A percentile compares a stretch with the other conserved stretches of the same genome.
Evolutionary conservation across 768 basidiomycete genomes (phyloP).

Genomic region (Suillus decipiens): DNA sequence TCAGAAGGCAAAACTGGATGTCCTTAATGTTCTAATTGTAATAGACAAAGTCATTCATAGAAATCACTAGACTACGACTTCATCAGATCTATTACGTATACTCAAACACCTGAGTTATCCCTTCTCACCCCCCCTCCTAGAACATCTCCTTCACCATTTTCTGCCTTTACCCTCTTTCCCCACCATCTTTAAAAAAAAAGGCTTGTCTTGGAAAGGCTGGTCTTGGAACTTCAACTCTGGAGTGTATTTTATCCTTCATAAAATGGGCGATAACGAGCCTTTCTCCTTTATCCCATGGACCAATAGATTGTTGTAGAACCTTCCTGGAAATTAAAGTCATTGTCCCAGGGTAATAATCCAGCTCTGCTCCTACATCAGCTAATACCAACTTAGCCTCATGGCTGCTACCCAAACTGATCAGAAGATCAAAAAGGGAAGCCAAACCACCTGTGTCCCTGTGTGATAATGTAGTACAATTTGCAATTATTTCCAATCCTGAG

Average conservation of each 20-base stretch:
- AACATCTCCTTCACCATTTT: no score
- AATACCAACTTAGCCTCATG: background rate
- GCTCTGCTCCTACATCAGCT: background rate
- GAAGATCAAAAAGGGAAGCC: constrained; percentile 8
- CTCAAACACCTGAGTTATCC: background rate
- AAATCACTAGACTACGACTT: no score
- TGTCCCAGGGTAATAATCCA: background rate
- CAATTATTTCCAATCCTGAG: constrained; percentile 10
- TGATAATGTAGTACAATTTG: background rate
- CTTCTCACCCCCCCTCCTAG: background rate
- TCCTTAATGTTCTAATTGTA: background rate
- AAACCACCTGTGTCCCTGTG: background rate
- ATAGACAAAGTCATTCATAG: background rate
- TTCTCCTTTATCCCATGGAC: constrained; percentile 1
- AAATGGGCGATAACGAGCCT: background rate
- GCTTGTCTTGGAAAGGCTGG: background rate
- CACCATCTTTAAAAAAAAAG: background rate
- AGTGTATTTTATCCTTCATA: constrained; percentile 7
- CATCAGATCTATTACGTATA: background rate
- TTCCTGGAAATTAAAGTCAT: background rate
- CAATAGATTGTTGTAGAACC: background rate
- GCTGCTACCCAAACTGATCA: constrained; percentile 8
- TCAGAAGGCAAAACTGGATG: background rate
- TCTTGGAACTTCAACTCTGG: background rate
- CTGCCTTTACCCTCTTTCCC: background rate